Base-by-base conservation (phyloP, 2,329 filamentous ascomycete species). In the Fonsecaea pugnacius region DNA sequence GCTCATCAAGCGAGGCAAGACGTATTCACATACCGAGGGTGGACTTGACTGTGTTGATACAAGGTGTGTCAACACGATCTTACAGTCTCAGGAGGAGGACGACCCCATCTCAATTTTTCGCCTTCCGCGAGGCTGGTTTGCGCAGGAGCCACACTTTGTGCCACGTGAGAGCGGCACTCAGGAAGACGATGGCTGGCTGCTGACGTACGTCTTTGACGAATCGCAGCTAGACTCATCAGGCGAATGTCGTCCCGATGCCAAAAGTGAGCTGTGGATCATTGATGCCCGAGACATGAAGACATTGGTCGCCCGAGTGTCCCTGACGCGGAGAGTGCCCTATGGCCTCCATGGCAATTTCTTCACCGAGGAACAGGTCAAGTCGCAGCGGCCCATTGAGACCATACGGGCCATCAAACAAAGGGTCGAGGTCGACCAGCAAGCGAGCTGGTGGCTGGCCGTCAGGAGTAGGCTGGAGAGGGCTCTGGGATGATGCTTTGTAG, bases 181-280 rank as follows among this genome's bases (percentile, higher is more conserved):
- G 0, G 89, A 91, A 72, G 88, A 91, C 69, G 86, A 88, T 67
- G 89, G 89, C 0, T 91, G 83, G 75, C 76, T 91, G 0, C 76
- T 91, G 4, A 87, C 85, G 52, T 91, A 89, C 68, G 87, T 88
- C 1, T 91, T 91, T 66, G 86, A 91, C 67, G 89, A 91, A 70
- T 78, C 80, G 1, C 87, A 91, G 71, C 77, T 90, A 0, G 79
- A 86, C n/a, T 72, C 75, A 1, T 62, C 75, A 0, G 85, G 83
- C 0, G 75, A 81, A 43, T 85, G 82, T 58, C 70, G 63, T 0
- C 74, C 78, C 0, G 74, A 75, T 1, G 79, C 85, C 0, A 78
- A 72, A 27, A 87, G 84, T 35, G 88, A 91, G 73, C 76, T 91
- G 0, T 91, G 89, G 89, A 79, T 91, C 14, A 80, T 91, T 33